Base-by-base conservation (phyloP, 2,329 filamentous ascomycete genomes). In the Lachnellula occidentalis region DNA sequence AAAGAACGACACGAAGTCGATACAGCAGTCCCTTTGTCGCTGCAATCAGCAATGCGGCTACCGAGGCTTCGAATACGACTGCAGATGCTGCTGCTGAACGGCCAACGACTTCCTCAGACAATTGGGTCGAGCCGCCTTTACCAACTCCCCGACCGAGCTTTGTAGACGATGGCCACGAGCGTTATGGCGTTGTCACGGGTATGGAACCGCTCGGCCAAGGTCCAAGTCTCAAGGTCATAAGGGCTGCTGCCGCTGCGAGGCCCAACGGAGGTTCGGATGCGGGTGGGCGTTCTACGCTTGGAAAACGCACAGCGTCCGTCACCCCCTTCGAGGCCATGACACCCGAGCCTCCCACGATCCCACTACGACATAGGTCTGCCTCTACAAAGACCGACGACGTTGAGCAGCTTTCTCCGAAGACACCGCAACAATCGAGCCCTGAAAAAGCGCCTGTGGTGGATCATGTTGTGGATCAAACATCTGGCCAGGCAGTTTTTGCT, bases 141-240 rank as follows among this genome's bases (percentile, higher is more conserved):
- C 76, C 78, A 55, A 67, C 70, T 47, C 76, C 77, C 46, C 74
- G 74, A 46, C 78, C 91, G 11, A 92, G 87, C 68, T 95, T 86
- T 68, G 83, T 89, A 74, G 90, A 95, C 68, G 62, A 65, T 39
- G 88, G 87, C 45, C 79, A 94, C 62, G 76, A 86, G 65, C 79
- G 86, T 48, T 82, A 84, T 69, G 88, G 88, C 60, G 88, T 95
- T 17, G 76, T 95, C 55, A 86, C 89, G 71, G 86, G 86, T 65
- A 95, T 95, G 91, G 85, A 85, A 51, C 86, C 91, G 24, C 74
- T 96, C 53, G 91, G 91, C 41, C 79, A 84, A 52, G 77, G 85
- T 62, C 91, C 91, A 12, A 78, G 78, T 21, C 72, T 78, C 47
- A 79, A 82, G 67, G 75, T 84, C 61, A 82, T 83, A 72, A 77